Base-by-base conservation (phyloP, 495 filamentous ascomycete species). In the Monascus purpureus region DNA sequence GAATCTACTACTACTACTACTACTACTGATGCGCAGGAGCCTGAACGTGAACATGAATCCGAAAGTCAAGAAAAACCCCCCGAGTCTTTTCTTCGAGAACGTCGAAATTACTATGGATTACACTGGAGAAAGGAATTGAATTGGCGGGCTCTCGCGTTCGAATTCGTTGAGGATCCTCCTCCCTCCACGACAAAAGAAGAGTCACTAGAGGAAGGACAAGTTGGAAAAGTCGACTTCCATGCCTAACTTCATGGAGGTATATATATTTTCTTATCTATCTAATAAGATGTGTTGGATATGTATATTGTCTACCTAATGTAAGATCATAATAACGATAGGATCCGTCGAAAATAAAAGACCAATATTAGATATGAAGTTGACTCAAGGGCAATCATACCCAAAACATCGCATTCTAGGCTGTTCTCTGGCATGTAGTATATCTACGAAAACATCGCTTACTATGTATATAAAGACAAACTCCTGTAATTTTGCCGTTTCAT, bases 81-180 rank as follows among this genome's bases (percentile, higher is more conserved):
- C 12, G 12, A 6, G 6, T 8, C 6, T 13, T 7, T 6, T 13
- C n/a, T 25, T 54, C 46, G 9, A 6, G 14, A 30, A 2, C 46
- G 47, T 8, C 35, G 57, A 13, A 9, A 26, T 6, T 63, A 62
- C 28, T 84, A 93, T 40, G 90, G 90, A 2, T 59, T 97, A 9
- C 90, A 86, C 53, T 96, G 85, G 84, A 72, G 87, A 16, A 75
- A 77, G 32, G 85, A 95, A 55, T 58, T 96, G 38, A 97, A 97
- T 54, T 96, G 92, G 92, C 80, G 80, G 36, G 66, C 85, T 37
- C 52, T 94, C 31, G 80, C 75, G 11, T 97, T 85, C 72, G 76
- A 92, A 45, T 93, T 77, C 65, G 61, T 64, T 1, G 53, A 61
- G n/a, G 49, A 53, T 5, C n/a, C n/a, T n/a, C n/a, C n/a, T n/a